These are phyloP conservation scores for Blakeslea trispora DNA, from an alignment of 371 early-diverging fungal genomes.

Conservation along the genomic window DNA sequence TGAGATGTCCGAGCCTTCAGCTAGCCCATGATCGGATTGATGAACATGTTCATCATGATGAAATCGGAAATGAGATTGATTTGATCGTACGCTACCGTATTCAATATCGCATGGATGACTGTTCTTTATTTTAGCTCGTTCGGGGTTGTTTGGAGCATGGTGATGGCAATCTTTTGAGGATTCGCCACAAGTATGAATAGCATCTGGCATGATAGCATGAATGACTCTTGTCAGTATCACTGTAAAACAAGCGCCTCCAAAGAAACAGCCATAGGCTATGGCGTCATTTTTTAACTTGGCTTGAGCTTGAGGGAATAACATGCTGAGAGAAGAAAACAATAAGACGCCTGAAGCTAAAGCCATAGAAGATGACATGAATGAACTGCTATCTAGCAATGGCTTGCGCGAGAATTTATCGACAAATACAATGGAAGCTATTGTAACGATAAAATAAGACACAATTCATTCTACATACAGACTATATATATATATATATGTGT, in stretches of 20 bases:
- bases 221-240: constrained; percentile 31
- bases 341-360: constrained; percentile 46
- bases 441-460: too few species aligned
- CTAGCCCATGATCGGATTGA: background rate
- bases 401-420: constrained; percentile 14
- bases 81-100: constrained; percentile 32
- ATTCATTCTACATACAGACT: constrained; percentile 19
- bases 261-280: constrained; percentile 33
- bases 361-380: constrained; percentile 42
- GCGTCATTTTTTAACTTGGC: constrained; percentile 24
- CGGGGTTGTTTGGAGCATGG: background rate
- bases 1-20: background rate
- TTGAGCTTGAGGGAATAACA: constrained; percentile 42
- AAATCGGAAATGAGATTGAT: constrained; percentile 41
- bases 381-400: constrained; percentile 28
- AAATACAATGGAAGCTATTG: constrained; percentile 32
- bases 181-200: constrained; percentile 45
- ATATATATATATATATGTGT: constrained; percentile 4
- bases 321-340: constrained; percentile 38
- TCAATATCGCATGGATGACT: constrained; percentile 26
- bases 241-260: constrained; percentile 38
- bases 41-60: constrained; percentile 28
- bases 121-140: constrained; percentile 16
- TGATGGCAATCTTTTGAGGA: constrained; percentile 22
- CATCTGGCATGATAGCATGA: constrained; percentile 40